Percentiles rank a stretch among this genome's conserved stretches.
Evolutionary conservation across 1,139 yeast species (phyloP).

Genomic region (Casaregolazyma suthepensis): DNA sequence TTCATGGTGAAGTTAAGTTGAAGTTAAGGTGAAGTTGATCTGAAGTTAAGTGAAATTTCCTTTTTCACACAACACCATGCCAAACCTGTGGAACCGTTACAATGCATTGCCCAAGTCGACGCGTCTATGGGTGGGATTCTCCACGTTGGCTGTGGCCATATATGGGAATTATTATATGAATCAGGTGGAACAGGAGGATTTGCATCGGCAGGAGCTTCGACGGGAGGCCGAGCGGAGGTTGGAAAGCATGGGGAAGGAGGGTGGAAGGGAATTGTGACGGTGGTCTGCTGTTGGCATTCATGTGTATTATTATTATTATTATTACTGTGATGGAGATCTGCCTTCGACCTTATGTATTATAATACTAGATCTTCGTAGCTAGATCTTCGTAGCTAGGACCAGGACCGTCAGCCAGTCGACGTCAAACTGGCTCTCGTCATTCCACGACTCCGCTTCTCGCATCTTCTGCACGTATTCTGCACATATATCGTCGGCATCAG

Average conservation of each 20-base stretch:
- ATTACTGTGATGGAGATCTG: no score
- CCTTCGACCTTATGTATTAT: not conserved
- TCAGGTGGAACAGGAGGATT: slow-evolving; percentile 40
- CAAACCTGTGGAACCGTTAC: slow-evolving; percentile 37
- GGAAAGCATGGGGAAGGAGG: slow-evolving; percentile 12
- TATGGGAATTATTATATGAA: slow-evolving; percentile 46
- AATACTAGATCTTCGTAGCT: not conserved
- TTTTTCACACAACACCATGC: not conserved
- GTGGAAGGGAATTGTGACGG: not conserved
- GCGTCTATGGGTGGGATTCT: slow-evolving; percentile 48
- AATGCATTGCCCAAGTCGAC: slow-evolving; percentile 46
- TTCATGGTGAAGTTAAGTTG: slow-evolving; percentile 24
- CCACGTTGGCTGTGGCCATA: slow-evolving; percentile 49
- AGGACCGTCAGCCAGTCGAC: slow-evolving; percentile 57
- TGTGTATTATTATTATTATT: not conserved
- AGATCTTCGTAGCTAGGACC: slow-evolving; percentile 35
- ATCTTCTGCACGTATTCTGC: slow-evolving; percentile 42
- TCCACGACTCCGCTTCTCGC: slow-evolving; percentile 39
- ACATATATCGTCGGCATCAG: slow-evolving; percentile 28
- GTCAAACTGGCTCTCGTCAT: slow-evolving; percentile 40
- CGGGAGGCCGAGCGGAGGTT: slow-evolving; percentile 36
- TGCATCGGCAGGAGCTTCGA: slow-evolving; percentile 31
- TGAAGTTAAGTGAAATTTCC: not conserved
- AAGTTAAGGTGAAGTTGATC: not conserved
- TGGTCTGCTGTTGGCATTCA: not conserved